These are phyloP conservation scores for Bothriochloa decipiens DNA, from an alignment of 176 grass and related monocot species.

Conservation along the genomic window DNA sequence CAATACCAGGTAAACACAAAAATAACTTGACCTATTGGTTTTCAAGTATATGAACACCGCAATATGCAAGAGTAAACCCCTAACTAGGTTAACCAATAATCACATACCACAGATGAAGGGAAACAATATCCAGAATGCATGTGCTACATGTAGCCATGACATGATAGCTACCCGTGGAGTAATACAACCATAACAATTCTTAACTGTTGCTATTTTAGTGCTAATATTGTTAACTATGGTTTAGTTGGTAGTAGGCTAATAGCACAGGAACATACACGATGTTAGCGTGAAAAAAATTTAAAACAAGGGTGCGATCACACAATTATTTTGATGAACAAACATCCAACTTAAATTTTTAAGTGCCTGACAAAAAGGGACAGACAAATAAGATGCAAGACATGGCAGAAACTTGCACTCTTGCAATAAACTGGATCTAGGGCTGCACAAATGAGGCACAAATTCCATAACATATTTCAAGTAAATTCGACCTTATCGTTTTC, in stretches of 20 bases:
- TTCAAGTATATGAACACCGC: conserved; percentile 31
- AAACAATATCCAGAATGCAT: conserved; percentile 9
- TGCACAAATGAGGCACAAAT: conserved; percentile 4
- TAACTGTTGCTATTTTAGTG: not conserved
- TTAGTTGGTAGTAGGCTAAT: not conserved
- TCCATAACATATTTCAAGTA: conserved; percentile 16
- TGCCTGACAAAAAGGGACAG: conserved; percentile 21
- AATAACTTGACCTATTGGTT: not conserved
- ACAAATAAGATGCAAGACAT: conserved; percentile 17
- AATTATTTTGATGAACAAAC: conserved; percentile 23
- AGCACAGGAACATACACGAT: conserved; percentile 25
- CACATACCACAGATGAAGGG: conserved; percentile 5
- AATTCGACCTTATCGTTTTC: not conserved
- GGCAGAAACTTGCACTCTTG: conserved; percentile 16
- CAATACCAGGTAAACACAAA: conserved; percentile 26
- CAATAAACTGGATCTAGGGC: conserved; percentile 12
- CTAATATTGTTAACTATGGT: conserved; percentile 39
- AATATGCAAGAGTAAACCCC: conserved; percentile 10
- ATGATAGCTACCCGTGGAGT: conserved; percentile 8
- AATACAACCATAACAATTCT: conserved; percentile 10
- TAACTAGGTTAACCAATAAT: conserved; percentile 20
- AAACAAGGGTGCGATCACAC: not conserved
- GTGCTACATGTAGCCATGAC: conserved; percentile 2
- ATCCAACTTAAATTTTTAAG: conserved; percentile 24
- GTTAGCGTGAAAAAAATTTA: not conserved